Evolutionary conservation across 257 asterid species (phyloP), one percentile per base, ranked within the genome.

Genomic region (Fraxinus excelsior): DNA sequence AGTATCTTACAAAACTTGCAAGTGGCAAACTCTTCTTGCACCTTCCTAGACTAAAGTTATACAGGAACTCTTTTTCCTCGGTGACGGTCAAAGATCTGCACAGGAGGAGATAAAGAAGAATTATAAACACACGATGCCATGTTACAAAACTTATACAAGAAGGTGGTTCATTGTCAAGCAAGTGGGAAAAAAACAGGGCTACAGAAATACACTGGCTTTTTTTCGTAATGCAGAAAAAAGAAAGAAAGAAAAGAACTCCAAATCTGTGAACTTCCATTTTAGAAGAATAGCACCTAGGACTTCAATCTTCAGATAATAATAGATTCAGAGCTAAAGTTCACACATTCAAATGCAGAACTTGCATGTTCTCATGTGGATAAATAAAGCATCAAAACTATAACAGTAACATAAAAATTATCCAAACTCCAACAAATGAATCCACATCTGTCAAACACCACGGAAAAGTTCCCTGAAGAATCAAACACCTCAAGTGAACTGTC

Each of bases 1-100:
- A 18, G 83, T 77, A 82, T 80, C 78, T 85, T 84, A 82, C 88
- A 82, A 49, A 70, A 80, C 84, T 70, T 76, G 80, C 85, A 80
- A 69, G 68, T 13, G 34, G 12, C 78, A 38, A 46, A 40, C 75
- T 21, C 79, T 77, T 83, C 69, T 60, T 16, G 82, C 79, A 69
- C 71, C 70, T 64, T 72, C 67, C 73, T 40, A 34, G 65, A 75
- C 73, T 9, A 40, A 16, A 49, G 71, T 79, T 78, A 92, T 31
- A 90, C 96, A 0, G 97, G 96, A 49, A 90, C 97, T 77, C 97
- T 84, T 80, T 89, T 92, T 28, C 97, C 93, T 29, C 96, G 96
- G 73, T 89, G 86, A 37, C 92, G 89, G 28, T 92, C 97, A 79
- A 92, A 79, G 81, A 94, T 83, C 98, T 91, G 97, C 94, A 89